Percentiles rank a stretch among this genome's conserved stretches.
These are phyloP conservation scores for Alternaria rosae DNA, from an alignment of 2,329 filamentous ascomycete species.

Conservation along the genomic window DNA sequence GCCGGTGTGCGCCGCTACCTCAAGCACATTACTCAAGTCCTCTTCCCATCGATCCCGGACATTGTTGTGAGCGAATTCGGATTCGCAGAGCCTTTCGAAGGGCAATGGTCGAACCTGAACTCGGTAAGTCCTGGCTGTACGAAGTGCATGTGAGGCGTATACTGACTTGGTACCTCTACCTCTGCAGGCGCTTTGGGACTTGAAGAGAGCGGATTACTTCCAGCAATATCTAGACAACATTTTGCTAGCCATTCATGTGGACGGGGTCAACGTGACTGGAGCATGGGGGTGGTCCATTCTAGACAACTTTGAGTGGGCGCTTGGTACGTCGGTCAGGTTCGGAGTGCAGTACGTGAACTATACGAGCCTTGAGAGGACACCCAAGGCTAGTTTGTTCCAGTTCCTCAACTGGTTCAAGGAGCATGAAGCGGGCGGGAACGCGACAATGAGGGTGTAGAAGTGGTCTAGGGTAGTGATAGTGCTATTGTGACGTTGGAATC, in stretches of 20 bases:
- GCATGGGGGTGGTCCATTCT: slow-evolving; percentile 53
- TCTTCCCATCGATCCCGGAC: slow-evolving; percentile 53
- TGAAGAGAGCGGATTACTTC: slow-evolving; percentile 52
- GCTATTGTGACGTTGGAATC: background rate
- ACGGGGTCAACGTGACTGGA: slow-evolving; percentile 53
- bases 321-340: slow-evolving; percentile 49
- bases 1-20: slow-evolving; percentile 52
- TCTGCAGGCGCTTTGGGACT: slow-evolving; percentile 47
- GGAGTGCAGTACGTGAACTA: slow-evolving; percentile 56
- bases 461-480: background rate
- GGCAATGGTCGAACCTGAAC: slow-evolving; percentile 35
- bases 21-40: slow-evolving; percentile 52
- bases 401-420: slow-evolving; percentile 53
- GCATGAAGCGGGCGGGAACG: slow-evolving; percentile 36
- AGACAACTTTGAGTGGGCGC: slow-evolving; percentile 54
- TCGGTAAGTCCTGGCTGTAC: slow-evolving; percentile 13
- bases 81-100: slow-evolving; percentile 53
- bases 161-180: background rate
- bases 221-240: slow-evolving; percentile 55
- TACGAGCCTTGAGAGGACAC: slow-evolving; percentile 49
- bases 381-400: slow-evolving; percentile 55
- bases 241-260: slow-evolving; percentile 46
- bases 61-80: slow-evolving; percentile 54
- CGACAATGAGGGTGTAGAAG: slow-evolving; percentile 33
- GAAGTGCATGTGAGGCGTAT: background rate